Evolutionary conservation across 148 eudicot species (phyloP).

Genomic region (Heliosperma pusillum): DNA sequence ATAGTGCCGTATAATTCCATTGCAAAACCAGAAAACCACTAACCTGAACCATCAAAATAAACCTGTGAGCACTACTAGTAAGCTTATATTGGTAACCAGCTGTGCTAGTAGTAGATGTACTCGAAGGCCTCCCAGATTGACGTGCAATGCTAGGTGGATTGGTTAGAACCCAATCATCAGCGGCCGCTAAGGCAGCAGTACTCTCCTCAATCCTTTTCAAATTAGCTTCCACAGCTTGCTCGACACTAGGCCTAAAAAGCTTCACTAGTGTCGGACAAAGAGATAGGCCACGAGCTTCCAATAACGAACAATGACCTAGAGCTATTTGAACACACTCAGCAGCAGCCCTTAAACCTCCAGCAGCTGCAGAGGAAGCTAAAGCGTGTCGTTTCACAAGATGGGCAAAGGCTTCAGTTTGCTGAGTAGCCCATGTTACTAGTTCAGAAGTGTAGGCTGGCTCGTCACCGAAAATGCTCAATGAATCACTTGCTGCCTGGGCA

Average conservation of each 20-base stretch:
- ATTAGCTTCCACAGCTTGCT: conserved; percentile 92
- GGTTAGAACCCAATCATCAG: conserved; percentile 89
- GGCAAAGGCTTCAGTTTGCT: conserved; percentile 86
- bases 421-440: conserved; percentile 92
- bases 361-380: conserved; percentile 95
- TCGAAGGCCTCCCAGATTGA: conserved; percentile 55
- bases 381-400: conserved; percentile 92
- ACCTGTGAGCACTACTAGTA: conserved; percentile 94
- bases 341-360: conserved; percentile 95
- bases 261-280: conserved; percentile 85
- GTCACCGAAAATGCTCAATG: conserved; percentile 65
- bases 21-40: conserved; percentile 16
- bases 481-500: conserved; percentile 88
- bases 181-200: conserved; percentile 93
- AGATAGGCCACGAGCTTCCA: conserved; percentile 90
- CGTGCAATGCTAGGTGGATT: conserved; percentile 49
- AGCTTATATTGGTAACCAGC: conserved; percentile 70
- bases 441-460: conserved; percentile 92
- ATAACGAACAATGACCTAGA: conserved; percentile 79
- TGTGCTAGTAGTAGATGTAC: conserved; percentile 36
- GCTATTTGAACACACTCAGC: conserved; percentile 99
- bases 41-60: conserved; percentile 93
- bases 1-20: neutral
- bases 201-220: conserved; percentile 91
- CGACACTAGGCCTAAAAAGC: conserved; percentile 87